Base-by-base conservation (phyloP, 257 asterid genomes). In the Solanum sparsipilum region DNA sequence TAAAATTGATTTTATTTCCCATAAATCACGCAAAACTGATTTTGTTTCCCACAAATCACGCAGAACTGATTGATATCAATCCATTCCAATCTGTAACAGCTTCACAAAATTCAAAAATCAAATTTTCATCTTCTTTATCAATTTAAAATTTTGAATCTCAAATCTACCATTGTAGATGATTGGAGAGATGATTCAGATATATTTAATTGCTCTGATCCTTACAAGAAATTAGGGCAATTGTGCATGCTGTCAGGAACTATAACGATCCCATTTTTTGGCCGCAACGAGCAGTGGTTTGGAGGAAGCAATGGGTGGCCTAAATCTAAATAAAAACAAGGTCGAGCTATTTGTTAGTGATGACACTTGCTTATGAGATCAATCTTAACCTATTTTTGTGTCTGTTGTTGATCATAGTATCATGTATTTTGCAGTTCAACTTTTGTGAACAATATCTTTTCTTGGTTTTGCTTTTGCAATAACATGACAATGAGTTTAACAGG, bases 211-310 rank as follows among this genome's bases (percentile, higher is more conserved):
- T 83, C 88, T 21, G 96, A 96, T 90, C 98, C 98, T 41, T 93
- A 90, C 21, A 93, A 86, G 91, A 92, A 90, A 91, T 92, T 8
- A 86, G 96, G 25, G 96, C 96, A 0, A 95, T 95, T 81, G 95
- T 96, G 85, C 98, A 90, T 87, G 99, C 96, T 6, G 94, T 94
- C 23, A 92, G 94, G 91, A 94, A 94, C 89, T 44, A 44, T 44
- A 12, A 4, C 5, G 5, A 44, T 44, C 5, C 15, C 52, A 44
- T 44, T 4, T 90, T 78, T 85, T 95, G 93, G 98, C 94, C 4
- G 89, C 90, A 88, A 92, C 88, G 2, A 96, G 98, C 85, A 90
- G 93, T 34, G 94, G 96, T 4, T 90, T 95, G 91, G 96, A 93
- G 89, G 95, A 92, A 15, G 90, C 94, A 0, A 89, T 94, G 94